Evolutionary conservation across 345 rosid genomes (phyloP).

Genomic region (Brassica carinata): DNA sequence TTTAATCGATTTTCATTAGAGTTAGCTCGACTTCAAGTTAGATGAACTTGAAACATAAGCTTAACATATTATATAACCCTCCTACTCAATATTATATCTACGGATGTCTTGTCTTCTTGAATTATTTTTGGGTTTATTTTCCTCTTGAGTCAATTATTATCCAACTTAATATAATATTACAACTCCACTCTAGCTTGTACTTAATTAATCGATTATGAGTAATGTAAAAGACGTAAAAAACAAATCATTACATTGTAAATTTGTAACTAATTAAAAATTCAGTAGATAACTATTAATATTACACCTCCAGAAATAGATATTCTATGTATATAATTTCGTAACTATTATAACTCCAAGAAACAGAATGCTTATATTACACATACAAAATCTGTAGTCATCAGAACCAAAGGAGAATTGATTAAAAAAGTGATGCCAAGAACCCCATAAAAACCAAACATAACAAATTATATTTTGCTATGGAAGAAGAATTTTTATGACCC

Average conservation of each 20-base stretch:
- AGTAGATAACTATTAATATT: background rate
- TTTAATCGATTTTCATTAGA: background rate
- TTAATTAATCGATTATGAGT: background rate
- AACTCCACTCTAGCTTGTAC: background rate
- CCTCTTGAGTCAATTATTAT: background rate
- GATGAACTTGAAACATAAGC: background rate
- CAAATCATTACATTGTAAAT: background rate
- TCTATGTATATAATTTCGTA: background rate
- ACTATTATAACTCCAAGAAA: background rate
- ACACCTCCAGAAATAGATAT: background rate
- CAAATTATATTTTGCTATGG: conserved; percentile 41
- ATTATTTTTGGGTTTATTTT: background rate
- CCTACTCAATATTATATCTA: background rate
- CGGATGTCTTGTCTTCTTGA: background rate
- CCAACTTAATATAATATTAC: background rate
- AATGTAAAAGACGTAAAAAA: background rate
- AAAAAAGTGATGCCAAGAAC: conserved; percentile 30
- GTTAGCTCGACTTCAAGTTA: background rate
- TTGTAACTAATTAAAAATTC: background rate
- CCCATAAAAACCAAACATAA: conserved; percentile 38
- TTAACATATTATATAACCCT: background rate
- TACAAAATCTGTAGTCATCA: conserved; percentile 4
- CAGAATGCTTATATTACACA: conserved; percentile 14
- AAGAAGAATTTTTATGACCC: conserved; percentile 27
- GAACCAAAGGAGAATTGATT: background rate